Base-by-base conservation (phyloP, 208 protist genomes). In the Leishmania aethiopica region DNA sequence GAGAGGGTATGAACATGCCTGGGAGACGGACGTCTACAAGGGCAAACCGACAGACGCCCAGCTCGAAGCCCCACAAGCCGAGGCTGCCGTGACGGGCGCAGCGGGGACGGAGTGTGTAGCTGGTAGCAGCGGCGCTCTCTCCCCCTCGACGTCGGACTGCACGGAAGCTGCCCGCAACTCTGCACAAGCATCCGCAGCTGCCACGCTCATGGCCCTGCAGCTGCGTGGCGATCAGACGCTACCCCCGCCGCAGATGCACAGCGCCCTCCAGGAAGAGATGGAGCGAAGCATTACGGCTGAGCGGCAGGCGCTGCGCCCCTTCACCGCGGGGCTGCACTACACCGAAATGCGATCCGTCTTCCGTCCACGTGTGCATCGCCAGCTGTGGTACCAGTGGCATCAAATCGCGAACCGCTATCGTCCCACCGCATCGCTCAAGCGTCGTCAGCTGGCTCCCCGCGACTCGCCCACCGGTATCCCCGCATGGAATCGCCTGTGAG, bases 381-480 rank as follows among this genome's bases (percentile, higher is more conserved):
- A 97, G 80, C 84, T 96, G 67, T 98, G 95, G 95, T 97, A 96
- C 60, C 89, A 95, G 88, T 98, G 95, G 94, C 95, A 98, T 74
- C 83, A 88, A 53, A 96, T 98, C 74, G 95, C 95, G 1, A 98
- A 98, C 84, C 89, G 91, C 35, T 98, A 98, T 80, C 90, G 95
- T 17, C 95, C 95, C 35, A 93, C 92, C 57, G 86, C 91, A 17
- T 69, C 92, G 49, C 86, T 98, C 32, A 97, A 97, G 85, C 84
- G 90, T 22, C 76, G 94, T 47, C 95, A 98, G 87, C 87, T 96
- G 51, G 93, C 95, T 15, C 95, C 95, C n/a, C 85, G 87, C 47
- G 93, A 97, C 82, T 97, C 93, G 19, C 95, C 95, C 45, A 97
- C 95, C 28, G 95, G 95, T 57, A 96, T 98, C 76, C 94, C 94